Conservation (phyloP, 352 stramenopile genomes). For the Phytophthora pluvialis region DNA sequence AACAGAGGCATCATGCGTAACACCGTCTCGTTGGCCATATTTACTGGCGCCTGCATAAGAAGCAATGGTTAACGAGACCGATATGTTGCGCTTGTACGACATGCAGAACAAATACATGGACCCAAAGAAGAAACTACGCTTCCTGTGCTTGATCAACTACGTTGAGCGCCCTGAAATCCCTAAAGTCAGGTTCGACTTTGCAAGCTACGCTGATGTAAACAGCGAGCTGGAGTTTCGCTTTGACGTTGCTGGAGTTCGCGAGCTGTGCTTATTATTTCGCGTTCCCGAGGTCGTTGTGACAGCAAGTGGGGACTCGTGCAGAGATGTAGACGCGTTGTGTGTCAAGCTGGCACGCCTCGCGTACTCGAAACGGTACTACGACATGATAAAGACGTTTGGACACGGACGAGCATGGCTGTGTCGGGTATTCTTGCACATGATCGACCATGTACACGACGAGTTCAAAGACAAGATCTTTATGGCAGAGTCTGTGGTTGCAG, state of each 20-base stretch:
- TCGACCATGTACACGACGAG: constrained; percentile 3
- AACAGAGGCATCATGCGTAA: too few species aligned
- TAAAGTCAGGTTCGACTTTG: background rate
- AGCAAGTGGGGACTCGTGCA: background rate
- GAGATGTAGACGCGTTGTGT: background rate
- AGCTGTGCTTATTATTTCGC: background rate
- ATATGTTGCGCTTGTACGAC: constrained; percentile 9
- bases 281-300: background rate
- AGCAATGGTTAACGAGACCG: too few species aligned
- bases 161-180: constrained; percentile 2
- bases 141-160: constrained; percentile 1
- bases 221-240: constrained; percentile 15
- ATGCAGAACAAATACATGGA: constrained; percentile 1
- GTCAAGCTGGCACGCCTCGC: constrained; percentile 1
- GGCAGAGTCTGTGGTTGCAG: background rate
- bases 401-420: background rate
- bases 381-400: constrained; percentile 9
- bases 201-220: constrained; percentile 8
- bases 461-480: constrained; percentile 11
- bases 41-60: too few species aligned
- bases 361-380: constrained; percentile 17
- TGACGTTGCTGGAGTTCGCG: constrained; percentile 2
- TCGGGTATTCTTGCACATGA: constrained; percentile 10
- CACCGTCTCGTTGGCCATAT: too few species aligned
- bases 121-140: constrained; percentile 9